Evolutionary conservation across 139 green algal genomes (phyloP).

Genomic region (Closterium sp.): DNA sequence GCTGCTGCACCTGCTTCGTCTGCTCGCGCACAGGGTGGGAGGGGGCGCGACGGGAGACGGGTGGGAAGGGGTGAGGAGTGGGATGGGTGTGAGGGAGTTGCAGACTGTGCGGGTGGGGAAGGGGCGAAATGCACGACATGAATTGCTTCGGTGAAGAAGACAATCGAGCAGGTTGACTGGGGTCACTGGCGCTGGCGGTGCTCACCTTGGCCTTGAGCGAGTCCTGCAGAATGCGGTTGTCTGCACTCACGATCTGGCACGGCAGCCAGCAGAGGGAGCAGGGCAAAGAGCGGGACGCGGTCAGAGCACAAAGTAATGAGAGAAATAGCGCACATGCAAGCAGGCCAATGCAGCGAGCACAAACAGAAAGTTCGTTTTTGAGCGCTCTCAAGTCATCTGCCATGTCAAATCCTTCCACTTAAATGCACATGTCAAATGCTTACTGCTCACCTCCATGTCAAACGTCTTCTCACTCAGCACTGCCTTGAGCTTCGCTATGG

Average conservation of each 20-base stretch:
- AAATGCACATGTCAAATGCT: background rate
- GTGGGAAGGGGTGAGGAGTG: background rate
- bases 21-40: background rate
- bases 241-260: constrained; percentile 39
- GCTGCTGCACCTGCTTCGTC: constrained; percentile 36
- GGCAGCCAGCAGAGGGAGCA: background rate
- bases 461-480: constrained; percentile 49
- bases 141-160: background rate
- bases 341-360: background rate
- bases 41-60: too few relatives aligned
- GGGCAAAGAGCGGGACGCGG: background rate
- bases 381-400: background rate
- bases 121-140: background rate
- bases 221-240: constrained; percentile 51
- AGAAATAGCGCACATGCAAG: background rate
- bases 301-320: background rate
- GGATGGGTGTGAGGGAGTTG: background rate
- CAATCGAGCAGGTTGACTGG: background rate
- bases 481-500: constrained; percentile 43
- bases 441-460: constrained; percentile 9
- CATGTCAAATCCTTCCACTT: too few relatives aligned
- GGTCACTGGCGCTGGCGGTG: background rate
- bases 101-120: background rate
- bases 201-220: constrained; percentile 41
- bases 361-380: background rate